Evolutionary conservation across 192 early-diverging fungal species (phyloP), one percentile per base, ranked within the genome.

Genomic region (Gryganskiella cystojenkinii): DNA sequence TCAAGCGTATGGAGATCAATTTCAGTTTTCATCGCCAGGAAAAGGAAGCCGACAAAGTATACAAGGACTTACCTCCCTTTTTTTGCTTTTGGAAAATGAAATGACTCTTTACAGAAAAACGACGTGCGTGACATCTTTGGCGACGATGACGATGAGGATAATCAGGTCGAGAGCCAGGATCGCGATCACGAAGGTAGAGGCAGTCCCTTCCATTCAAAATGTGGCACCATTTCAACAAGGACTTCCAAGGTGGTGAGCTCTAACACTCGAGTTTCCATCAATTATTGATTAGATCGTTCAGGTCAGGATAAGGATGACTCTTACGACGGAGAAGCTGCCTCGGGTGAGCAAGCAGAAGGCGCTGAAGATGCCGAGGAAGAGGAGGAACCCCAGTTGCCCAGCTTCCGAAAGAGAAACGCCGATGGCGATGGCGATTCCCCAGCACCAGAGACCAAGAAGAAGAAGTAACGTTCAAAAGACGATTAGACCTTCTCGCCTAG

Each of bases 81-180:
- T n/a, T n/a, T n/a, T n/a, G n/a, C n/a, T n/a, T n/a, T n/a, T n/a
- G n/a, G n/a, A n/a, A n/a, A n/a, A n/a, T n/a, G n/a, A n/a, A n/a
- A 15, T 35, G 17, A 14, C 17, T 35, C 35, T 19, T 57, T 20
- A 28, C 35, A 78, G 66, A 69, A 78, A 57, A 60, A 47, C 47
- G 69, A 59, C 19, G 51, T 40, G 11, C 66, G 61, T 35, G 74
- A 78, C 27, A 68, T 67, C 55, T 78, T 78, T 64, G 74, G 74
- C n/a, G 74, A 78, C 43, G 74, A 78, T 37, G 71, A 73, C 27
- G 74, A 76, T 4, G 72, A 78, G 7, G 74, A 78, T 22, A 42
- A 64, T 5, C 66, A 49, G 54, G 61, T 9, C 45, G 27, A 62
- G 25, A 30, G 57, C 46, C 54, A 47, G 19, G 40, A 78, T 14